Conservation (phyloP, 495 filamentous ascomycete species). For the Penicillium canariense region DNA sequence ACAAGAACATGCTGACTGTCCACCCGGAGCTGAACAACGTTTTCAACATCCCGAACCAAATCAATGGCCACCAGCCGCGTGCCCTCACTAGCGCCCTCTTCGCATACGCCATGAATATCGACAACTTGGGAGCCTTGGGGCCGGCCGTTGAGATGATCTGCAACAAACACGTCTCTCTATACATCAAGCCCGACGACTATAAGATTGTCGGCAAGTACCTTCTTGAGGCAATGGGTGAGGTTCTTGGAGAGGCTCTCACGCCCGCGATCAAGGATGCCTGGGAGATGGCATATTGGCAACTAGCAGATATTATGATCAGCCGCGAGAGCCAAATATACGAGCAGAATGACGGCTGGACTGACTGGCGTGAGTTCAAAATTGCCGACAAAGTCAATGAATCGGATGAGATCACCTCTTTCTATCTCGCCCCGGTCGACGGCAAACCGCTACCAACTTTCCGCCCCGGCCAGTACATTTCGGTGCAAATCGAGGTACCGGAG, state of each 20-base stretch:
- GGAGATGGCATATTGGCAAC: conserved; percentile 66
- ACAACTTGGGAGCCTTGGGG: conserved; percentile 59
- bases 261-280: conserved; percentile 66
- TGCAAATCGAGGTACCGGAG: conserved; percentile 56
- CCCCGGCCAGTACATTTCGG: conserved; percentile 69
- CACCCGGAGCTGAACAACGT: conserved; percentile 61
- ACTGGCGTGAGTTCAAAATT: conserved; percentile 68
- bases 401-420: conserved; percentile 67
- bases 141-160: conserved; percentile 69
- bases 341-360: conserved; percentile 54
- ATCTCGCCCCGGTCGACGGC: conserved; percentile 64
- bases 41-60: conserved; percentile 67
- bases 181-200: conserved; percentile 67
- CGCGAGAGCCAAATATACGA: conserved; percentile 61
- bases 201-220: conserved; percentile 65
- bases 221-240: conserved; percentile 63
- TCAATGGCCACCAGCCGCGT: conserved; percentile 59
- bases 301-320: conserved; percentile 68
- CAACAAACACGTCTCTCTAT: conserved; percentile 71
- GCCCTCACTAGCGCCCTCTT: conserved; percentile 66
- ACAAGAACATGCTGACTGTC: conserved; percentile 61
- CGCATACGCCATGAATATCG: conserved; percentile 69
- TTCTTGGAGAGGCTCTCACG: conserved; percentile 66
- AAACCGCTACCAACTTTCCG: conserved; percentile 56
- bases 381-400: conserved; percentile 59